These are phyloP conservation scores for Phaeosphaeriaceae sp. DNA, from an alignment of 2,329 filamentous ascomycete genomes.

Conservation along the genomic window DNA sequence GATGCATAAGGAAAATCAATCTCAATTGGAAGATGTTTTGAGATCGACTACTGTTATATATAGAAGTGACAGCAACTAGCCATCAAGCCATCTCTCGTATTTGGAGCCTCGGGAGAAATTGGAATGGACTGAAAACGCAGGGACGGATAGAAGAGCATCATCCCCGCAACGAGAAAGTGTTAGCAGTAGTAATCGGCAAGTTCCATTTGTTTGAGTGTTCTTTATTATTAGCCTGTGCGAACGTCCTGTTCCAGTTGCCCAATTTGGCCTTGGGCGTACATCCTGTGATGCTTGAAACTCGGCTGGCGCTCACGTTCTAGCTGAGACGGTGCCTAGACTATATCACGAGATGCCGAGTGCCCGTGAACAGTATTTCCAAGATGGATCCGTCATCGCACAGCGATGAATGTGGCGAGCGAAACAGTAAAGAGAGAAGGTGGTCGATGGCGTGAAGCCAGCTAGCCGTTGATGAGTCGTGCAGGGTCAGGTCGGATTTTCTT, in stretches of 20 bases:
- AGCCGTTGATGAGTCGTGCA: conserved; percentile 21
- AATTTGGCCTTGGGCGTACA: conserved; percentile 6
- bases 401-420: conserved; percentile 6
- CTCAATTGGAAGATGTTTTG: neutral
- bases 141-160: conserved; percentile 5
- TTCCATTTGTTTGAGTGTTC: neutral
- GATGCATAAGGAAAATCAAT: neutral
- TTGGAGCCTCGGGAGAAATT: conserved; percentile 3
- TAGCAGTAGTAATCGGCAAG: neutral
- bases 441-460: conserved; percentile 20
- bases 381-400: conserved; percentile 9
- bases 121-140: conserved; percentile 1
- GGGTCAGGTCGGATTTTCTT: conserved; percentile 28
- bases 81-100: conserved; percentile 15
- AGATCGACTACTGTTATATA: conserved; percentile 7
- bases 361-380: neutral
- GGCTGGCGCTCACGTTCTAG: conserved; percentile 26
- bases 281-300: conserved; percentile 13
- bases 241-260: conserved; percentile 5
- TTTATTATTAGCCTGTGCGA: neutral
- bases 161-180: conserved; percentile 16
- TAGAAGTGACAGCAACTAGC: conserved; percentile 13
- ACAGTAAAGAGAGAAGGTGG: conserved; percentile 12
- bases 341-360: conserved; percentile 9
- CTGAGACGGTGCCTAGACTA: conserved; percentile 13